Percentiles rank a stretch among this genome's conserved stretches.
phyloP scores from a whole-genome alignment of 257 asterid genomes.

The Prunella vulgaris region DNA sequence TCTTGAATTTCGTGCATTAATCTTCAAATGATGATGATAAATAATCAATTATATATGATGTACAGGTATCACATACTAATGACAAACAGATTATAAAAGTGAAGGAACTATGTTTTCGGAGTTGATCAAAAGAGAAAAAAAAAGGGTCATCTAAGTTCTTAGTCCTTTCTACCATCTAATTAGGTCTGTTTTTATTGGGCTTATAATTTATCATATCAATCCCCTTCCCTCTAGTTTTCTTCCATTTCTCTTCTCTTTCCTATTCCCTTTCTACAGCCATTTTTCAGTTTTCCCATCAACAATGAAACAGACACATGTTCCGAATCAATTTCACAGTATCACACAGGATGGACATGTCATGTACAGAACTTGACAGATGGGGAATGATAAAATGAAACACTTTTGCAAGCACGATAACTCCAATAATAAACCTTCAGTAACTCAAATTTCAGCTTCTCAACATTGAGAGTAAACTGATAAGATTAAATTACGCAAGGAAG shows the following conservation, averaged over 20 bases:
- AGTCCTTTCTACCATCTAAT: not conserved
- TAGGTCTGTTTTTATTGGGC: not conserved
- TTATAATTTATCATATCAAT: not conserved
- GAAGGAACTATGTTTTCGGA: not conserved
- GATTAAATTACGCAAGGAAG: not conserved
- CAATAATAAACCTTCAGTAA: not conserved
- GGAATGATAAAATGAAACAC: not conserved
- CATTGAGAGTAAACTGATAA: not conserved
- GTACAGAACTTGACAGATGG: not conserved
- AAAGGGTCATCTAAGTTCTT: not conserved
- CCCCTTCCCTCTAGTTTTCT: not conserved
- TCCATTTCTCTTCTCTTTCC: not conserved
- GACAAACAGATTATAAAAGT: not conserved
- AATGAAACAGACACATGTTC: not conserved
- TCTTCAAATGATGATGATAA: not conserved
- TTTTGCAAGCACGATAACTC: not conserved
- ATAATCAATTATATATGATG: not conserved
- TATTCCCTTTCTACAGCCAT: not conserved
- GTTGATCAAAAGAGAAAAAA: no score
- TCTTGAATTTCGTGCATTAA: slow-evolving; percentile 1
- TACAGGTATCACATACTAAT: not conserved
- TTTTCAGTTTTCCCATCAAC: not conserved
- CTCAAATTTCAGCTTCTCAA: not conserved
- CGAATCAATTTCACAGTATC: no score
- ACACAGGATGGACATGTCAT: no score